Base-by-base conservation (phyloP, 2,329 filamentous ascomycete species). In the Cadophora malorum region DNA sequence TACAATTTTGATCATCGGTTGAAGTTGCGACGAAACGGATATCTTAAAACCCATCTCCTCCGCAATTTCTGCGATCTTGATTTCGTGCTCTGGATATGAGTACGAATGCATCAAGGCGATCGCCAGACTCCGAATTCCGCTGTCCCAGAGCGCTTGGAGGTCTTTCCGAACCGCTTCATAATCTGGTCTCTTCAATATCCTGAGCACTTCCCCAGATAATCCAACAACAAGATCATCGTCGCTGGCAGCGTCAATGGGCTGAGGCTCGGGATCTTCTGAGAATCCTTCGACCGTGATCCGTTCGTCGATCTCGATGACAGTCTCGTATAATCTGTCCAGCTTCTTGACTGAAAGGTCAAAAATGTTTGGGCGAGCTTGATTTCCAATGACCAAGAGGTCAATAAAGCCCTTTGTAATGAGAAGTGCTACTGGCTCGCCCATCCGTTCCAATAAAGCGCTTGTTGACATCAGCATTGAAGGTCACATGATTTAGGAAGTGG, bases 1-100 rank as follows among this genome's bases (percentile, higher is more conserved):
- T 0, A 91, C 85, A 28, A 91, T 80, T 77, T 91, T 91, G 78
- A 91, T 90, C 88, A 91, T 91, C 4, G 88, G 88, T 85, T 90
- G 88, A 53, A 90, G 80, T 73, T 88, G 83, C 69, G 89, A 86
- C 64, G 87, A 90, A 49, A 91, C 77, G 70, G 86, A 88, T 65
- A 91, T 86, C 76, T 90, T 81, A 74, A 91, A 91, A 0, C 89
- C 89, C 69, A 90, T 86, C 28, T 89, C 84, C 60, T 80, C 81
- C 0, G 89, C 89, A 23, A 91, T 79, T 70, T 82, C 83, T 12
- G 87, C 87, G 12, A 91, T 81, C 23, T 88, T 73, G 1, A 84
- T 83, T 74, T 91, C 89, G 70, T 91, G 89, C 23, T 85, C 82
- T 6, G 87, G 88, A 73, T 86, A 91, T 1, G 88, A 90, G 74